These are phyloP conservation scores for Lipomyces chichibuensis DNA, from an alignment of 805 yeast species.

Conservation along the genomic window DNA sequence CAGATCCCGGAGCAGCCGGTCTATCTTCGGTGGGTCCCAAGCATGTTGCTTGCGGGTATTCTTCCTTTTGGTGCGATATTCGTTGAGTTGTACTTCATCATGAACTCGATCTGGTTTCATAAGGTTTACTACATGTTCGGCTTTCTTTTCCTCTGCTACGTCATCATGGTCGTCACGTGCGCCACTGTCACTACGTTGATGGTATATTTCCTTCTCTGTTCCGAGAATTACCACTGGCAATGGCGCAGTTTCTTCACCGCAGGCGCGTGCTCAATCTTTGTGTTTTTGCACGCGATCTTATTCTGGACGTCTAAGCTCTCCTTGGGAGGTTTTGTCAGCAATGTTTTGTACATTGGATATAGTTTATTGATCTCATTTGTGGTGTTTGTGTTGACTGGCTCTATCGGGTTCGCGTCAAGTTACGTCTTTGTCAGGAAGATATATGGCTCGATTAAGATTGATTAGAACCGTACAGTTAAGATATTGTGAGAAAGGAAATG, in stretches of 20 bases:
- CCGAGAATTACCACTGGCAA: slow-evolving; percentile 96
- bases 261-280: slow-evolving; percentile 85
- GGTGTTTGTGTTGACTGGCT: slow-evolving; percentile 81
- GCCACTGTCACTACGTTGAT: slow-evolving; percentile 76
- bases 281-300: slow-evolving; percentile 79
- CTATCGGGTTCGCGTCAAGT: slow-evolving; percentile 79
- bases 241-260: slow-evolving; percentile 89
- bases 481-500: background rate
- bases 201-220: slow-evolving; percentile 79
- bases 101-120: slow-evolving; percentile 91
- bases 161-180: slow-evolving; percentile 81
- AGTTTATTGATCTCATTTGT: slow-evolving; percentile 69
- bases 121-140: slow-evolving; percentile 97
- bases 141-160: slow-evolving; percentile 82
- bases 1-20: slow-evolving; percentile 92
- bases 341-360: slow-evolving; percentile 82
- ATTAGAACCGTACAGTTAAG: slow-evolving; percentile 46
- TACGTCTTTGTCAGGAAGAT: slow-evolving; percentile 76
- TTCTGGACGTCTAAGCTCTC: slow-evolving; percentile 54
- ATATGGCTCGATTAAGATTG: slow-evolving; percentile 84
- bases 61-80: slow-evolving; percentile 95
- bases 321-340: slow-evolving; percentile 73
- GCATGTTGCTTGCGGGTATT: slow-evolving; percentile 78
- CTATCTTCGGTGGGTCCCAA: slow-evolving; percentile 69
- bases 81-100: slow-evolving; percentile 90